Conservation (phyloP, 495 filamentous ascomycete species). For the Pseudotulostoma volvatum region DNA sequence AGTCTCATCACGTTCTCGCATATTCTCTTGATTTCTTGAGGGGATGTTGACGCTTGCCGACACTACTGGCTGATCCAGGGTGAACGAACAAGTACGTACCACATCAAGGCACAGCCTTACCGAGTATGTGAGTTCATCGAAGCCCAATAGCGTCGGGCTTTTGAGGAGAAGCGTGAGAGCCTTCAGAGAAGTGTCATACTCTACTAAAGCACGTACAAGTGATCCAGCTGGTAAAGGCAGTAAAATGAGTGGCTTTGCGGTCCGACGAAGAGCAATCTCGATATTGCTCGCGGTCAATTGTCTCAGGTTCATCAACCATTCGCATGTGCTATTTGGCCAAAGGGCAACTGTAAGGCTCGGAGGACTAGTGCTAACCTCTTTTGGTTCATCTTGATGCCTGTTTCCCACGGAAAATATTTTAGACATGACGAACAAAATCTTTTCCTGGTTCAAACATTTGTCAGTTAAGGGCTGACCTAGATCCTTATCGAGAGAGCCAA, state of each 20-base stretch:
- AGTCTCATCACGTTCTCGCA: not conserved
- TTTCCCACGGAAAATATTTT: slow-evolving; percentile 32
- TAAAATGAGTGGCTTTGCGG: slow-evolving; percentile 29
- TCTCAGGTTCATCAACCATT: slow-evolving; percentile 47
- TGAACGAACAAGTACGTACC: slow-evolving; percentile 17
- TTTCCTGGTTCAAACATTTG: slow-evolving; percentile 24
- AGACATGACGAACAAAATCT: slow-evolving; percentile 34
- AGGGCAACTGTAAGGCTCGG: slow-evolving; percentile 27
- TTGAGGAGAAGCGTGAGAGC: slow-evolving; percentile 38
- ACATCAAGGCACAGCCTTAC: slow-evolving; percentile 25
- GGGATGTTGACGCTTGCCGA: slow-evolving; percentile 8
- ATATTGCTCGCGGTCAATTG: slow-evolving; percentile 45
- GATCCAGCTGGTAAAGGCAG: slow-evolving; percentile 35
- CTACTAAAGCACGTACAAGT: slow-evolving; percentile 39
- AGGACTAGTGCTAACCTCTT: slow-evolving; percentile 4
- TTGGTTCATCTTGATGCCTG: not conserved
- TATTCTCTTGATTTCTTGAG: not conserved
- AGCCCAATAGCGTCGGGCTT: slow-evolving; percentile 22
- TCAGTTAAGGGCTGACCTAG: slow-evolving; percentile 10
- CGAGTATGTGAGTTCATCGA: slow-evolving; percentile 28
- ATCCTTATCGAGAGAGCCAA: slow-evolving; percentile 11
- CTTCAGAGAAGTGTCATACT: slow-evolving; percentile 44
- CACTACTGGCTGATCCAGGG: slow-evolving; percentile 5
- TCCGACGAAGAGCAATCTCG: slow-evolving; percentile 38
- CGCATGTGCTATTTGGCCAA: slow-evolving; percentile 36